These are phyloP conservation scores for Gynandropsis gynandra DNA, from an alignment of 345 rosid genomes.

Conservation along the genomic window DNA sequence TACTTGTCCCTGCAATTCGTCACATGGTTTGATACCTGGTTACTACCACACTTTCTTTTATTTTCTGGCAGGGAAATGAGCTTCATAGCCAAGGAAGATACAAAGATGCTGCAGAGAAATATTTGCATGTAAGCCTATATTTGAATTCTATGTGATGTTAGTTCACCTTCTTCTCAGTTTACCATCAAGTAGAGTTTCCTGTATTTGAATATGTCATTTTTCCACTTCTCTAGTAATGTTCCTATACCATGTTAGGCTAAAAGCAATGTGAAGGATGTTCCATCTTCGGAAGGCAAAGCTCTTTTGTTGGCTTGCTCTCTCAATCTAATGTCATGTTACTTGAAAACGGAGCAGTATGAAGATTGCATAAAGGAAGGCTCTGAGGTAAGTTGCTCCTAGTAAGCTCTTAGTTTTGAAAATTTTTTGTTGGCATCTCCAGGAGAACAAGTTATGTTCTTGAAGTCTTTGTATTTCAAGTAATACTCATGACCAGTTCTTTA, in stretches of 20 bases:
- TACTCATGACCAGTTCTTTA: not conserved
- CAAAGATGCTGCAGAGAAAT: slow-evolving; percentile 64
- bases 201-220: not conserved
- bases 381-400: slow-evolving; percentile 49
- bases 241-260: slow-evolving; percentile 57
- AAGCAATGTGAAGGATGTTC: slow-evolving; percentile 62
- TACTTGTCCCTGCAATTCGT: slow-evolving; percentile 1
- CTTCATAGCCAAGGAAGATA: slow-evolving; percentile 78
- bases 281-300: slow-evolving; percentile 49
- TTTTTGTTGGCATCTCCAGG: not conserved
- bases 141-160: slow-evolving; percentile 10
- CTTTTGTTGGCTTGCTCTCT: slow-evolving; percentile 78
- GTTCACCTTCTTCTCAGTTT: slow-evolving; percentile 4
- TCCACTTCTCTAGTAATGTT: slow-evolving; percentile 5
- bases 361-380: slow-evolving; percentile 81
- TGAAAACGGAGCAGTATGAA: slow-evolving; percentile 59
- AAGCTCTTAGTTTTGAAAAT: not conserved
- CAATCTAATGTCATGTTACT: slow-evolving; percentile 93
- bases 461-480: not conserved
- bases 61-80: slow-evolving; percentile 62
- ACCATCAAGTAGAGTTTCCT: not conserved
- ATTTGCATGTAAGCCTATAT: slow-evolving; percentile 57
- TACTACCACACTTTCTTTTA: not conserved
- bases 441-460: slow-evolving; percentile 6
- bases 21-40: not conserved